A percentile compares a stretch with the other conserved stretches of the same genome.
These are phyloP conservation scores for Knoxia roxburghii DNA, from an alignment of 257 asterid species.

Conservation along the genomic window DNA sequence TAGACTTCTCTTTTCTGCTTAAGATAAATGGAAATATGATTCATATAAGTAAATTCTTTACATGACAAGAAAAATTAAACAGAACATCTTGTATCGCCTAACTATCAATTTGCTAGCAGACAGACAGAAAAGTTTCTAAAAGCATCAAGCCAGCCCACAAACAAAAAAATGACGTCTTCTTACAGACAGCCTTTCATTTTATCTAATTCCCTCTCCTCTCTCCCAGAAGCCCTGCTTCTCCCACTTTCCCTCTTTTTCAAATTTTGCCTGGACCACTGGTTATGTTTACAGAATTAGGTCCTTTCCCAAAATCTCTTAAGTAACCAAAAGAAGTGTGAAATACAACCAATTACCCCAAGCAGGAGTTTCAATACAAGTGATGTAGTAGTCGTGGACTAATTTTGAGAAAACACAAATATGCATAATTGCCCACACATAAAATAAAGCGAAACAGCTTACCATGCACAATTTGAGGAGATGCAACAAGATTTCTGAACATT, in stretches of 20 bases:
- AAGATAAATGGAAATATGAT: background rate
- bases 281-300: background rate
- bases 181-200: background rate
- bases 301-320: background rate
- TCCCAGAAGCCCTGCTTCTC: too few species aligned
- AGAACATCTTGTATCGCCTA: background rate
- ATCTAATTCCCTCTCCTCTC: background rate
- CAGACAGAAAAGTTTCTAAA: background rate
- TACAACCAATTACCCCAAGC: background rate
- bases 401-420: background rate
- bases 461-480: slow-evolving; percentile 55
- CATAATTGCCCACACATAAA: slow-evolving; percentile 4
- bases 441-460: slow-evolving; percentile 33
- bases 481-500: slow-evolving; percentile 39
- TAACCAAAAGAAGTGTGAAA: background rate
- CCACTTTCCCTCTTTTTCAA: background rate
- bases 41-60: background rate
- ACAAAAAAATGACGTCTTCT: too few species aligned
- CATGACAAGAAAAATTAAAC: background rate
- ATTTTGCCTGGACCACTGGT: background rate
- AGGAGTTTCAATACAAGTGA: background rate
- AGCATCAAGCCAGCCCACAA: background rate
- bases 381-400: background rate
- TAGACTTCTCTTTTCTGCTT: too few species aligned
- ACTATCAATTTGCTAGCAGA: background rate